Evolutionary conservation across 2,329 filamentous ascomycete genomes (phyloP).

Genomic region (Diaporthe citri): DNA sequence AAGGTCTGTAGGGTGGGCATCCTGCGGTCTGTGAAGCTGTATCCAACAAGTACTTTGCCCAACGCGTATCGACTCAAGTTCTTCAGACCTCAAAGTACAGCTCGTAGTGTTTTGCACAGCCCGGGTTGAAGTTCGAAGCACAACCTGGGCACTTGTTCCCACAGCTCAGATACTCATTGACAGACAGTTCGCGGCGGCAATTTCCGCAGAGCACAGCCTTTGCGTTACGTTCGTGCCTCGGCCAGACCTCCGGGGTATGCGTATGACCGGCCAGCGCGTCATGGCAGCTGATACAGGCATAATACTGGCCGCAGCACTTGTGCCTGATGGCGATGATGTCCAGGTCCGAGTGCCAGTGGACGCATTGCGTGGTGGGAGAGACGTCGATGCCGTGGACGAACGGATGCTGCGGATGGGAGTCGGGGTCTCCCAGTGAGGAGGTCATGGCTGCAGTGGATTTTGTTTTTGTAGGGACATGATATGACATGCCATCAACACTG

Average conservation of each 20-base stretch:
- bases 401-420: neutral
- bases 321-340: conserved; percentile 46
- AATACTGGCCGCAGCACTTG: conserved; percentile 44
- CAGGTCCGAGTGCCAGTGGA: conserved; percentile 44
- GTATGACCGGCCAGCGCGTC: conserved; percentile 40
- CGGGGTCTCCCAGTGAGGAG: neutral
- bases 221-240: conserved; percentile 33
- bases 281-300: conserved; percentile 45
- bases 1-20: neutral
- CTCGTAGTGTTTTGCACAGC: conserved; percentile 43
- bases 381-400: conserved; percentile 42
- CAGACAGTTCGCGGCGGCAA: conserved; percentile 42
- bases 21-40: no score
- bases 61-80: accelerated
- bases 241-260: conserved; percentile 40
- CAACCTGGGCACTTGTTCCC: conserved; percentile 41
- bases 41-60: neutral
- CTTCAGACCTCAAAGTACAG: conserved; percentile 43
- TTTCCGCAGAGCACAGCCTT: conserved; percentile 43
- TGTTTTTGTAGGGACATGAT: neutral
- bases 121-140: conserved; percentile 43
- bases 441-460: neutral
- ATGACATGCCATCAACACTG: neutral
- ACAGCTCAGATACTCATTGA: conserved; percentile 42
- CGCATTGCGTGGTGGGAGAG: conserved; percentile 42